phyloP scores from a whole-genome alignment of 2,329 filamentous ascomycete species.

The Tolypocladium tropicale region DNA sequence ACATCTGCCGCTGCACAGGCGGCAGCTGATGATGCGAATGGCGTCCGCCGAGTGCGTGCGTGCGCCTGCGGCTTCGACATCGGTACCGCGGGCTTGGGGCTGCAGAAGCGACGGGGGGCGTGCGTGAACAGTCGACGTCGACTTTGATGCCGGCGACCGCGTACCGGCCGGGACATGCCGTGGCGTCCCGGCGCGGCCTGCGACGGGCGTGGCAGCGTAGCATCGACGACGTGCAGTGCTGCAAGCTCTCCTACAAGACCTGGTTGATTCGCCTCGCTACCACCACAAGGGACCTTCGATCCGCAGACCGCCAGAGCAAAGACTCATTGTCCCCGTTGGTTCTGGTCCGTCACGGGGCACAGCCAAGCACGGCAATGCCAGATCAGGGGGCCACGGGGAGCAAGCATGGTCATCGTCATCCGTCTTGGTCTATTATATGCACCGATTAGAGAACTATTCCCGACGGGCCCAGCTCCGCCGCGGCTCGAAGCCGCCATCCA shows the following conservation, averaged over 20 bases:
- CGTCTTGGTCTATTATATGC: neutral
- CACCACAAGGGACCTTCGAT: neutral
- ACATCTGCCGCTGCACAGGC: neutral
- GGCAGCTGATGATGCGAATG: neutral
- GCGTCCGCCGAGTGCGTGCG: too few species aligned
- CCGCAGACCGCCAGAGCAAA: neutral
- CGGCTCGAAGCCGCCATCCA: neutral
- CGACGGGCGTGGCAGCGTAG: neutral
- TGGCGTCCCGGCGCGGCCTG: neutral
- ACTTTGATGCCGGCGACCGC: too few species aligned
- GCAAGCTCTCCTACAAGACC: neutral
- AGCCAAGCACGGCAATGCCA: neutral
- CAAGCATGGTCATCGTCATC: neutral
- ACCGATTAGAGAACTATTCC: neutral
- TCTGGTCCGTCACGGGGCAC: neutral
- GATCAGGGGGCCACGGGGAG: neutral
- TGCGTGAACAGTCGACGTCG: too few species aligned
- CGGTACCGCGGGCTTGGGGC: too few species aligned
- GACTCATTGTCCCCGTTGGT: neutral
- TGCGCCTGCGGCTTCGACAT: too few species aligned
- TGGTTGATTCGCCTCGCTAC: neutral
- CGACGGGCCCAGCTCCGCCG: neutral
- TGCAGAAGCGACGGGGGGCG: too few species aligned
- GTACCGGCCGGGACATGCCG: neutral
- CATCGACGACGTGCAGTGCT: neutral